Conservation (phyloP, 768 basidiomycete genomes). For the Dioszegia hungarica region DNA sequence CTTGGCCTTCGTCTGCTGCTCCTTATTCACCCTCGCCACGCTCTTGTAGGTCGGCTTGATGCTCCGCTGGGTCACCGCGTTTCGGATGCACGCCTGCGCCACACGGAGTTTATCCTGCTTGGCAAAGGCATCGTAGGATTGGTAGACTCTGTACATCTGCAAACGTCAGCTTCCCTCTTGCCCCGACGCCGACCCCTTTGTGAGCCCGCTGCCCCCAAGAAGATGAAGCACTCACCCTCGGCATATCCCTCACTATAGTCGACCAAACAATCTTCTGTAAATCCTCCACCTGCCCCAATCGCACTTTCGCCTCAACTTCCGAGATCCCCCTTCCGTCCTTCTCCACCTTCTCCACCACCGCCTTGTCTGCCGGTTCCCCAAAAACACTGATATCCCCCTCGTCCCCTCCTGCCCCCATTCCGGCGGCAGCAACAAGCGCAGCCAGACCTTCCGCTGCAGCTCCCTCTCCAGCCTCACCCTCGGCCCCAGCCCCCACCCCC, state of each 20-base stretch:
- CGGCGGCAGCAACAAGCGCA: no score
- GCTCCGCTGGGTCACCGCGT: constrained; percentile 20
- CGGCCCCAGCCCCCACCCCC: not conserved
- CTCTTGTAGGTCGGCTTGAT: constrained; percentile 25
- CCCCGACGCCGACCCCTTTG: no score
- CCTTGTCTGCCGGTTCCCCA: no score
- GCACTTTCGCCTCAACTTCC: constrained; percentile 27
- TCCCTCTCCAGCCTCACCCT: not conserved
- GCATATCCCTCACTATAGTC: constrained; percentile 34
- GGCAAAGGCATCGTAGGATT: constrained; percentile 25
- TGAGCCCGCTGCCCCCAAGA: not conserved
- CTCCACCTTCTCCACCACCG: no score
- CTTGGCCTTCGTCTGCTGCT: constrained; percentile 31
- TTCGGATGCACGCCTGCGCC: constrained; percentile 27
- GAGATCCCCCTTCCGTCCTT: constrained; percentile 33
- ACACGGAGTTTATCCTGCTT: constrained; percentile 19
- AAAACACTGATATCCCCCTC: no score
- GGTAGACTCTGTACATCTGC: constrained; percentile 36
- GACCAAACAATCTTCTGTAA: constrained; percentile 31
- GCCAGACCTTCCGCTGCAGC: no score
- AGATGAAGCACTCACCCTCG: constrained; percentile 26
- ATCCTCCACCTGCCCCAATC: constrained; percentile 32
- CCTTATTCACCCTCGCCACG: constrained; percentile 29
- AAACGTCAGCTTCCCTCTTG: not conserved
- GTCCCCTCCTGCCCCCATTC: no score